Percentiles rank a stretch among this genome's conserved stretches.
phyloP scores from a whole-genome alignment of 768 basidiomycete genomes.

The Naganishia friedmannii region DNA sequence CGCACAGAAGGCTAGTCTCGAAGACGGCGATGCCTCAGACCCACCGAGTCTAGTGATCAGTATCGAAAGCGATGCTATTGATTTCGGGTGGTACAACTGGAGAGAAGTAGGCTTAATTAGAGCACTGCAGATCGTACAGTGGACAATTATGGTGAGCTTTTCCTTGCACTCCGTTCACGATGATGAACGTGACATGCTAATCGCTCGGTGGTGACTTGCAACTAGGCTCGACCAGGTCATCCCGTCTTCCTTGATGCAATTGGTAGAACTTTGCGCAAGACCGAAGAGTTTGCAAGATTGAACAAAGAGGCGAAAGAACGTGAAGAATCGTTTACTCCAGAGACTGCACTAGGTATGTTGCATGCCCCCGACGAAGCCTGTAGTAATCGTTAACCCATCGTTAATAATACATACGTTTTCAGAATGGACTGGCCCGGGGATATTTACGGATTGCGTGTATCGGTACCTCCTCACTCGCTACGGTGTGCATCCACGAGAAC shows the following conservation, averaged over 20 bases:
- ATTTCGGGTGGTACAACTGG: slow-evolving; percentile 42
- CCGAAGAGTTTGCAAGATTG: slow-evolving; percentile 32
- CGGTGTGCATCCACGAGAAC: slow-evolving; percentile 38
- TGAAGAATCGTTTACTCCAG: slow-evolving; percentile 35
- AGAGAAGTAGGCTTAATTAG: slow-evolving; percentile 37
- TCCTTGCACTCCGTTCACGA: not conserved
- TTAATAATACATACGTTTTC: too few relatives aligned
- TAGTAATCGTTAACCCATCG: not conserved
- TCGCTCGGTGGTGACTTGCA: not conserved
- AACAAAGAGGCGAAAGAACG: slow-evolving; percentile 28
- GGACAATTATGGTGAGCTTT: slow-evolving; percentile 40
- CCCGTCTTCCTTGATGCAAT: slow-evolving; percentile 42
- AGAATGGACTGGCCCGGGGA: slow-evolving; percentile 42
- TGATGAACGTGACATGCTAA: too few relatives aligned
- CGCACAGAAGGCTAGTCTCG: slow-evolving; percentile 20
- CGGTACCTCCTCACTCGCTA: slow-evolving; percentile 42
- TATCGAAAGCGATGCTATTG: slow-evolving; percentile 43
- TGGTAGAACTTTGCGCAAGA: slow-evolving; percentile 36
- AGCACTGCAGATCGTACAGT: slow-evolving; percentile 41
- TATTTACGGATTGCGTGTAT: slow-evolving; percentile 43
- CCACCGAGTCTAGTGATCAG: slow-evolving; percentile 38
- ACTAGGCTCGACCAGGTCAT: slow-evolving; percentile 31
- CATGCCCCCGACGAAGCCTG: not conserved
- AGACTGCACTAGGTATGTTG: slow-evolving; percentile 33
- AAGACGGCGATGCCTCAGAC: slow-evolving; percentile 39